Conservation (phyloP, 2,329 filamentous ascomycete genomes). For the Trichoderma sp. region DNA sequence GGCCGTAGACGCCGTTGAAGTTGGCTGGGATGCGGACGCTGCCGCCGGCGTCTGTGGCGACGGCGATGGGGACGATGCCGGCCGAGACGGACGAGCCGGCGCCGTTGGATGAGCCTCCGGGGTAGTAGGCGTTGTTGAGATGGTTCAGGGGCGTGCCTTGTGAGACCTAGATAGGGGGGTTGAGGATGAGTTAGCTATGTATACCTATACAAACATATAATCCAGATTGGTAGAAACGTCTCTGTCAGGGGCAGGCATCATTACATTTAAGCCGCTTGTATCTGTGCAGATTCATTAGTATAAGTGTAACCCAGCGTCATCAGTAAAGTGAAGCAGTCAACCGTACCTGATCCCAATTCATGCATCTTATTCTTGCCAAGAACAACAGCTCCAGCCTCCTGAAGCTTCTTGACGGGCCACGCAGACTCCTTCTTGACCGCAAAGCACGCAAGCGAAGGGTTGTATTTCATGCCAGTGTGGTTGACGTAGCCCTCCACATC, state of each 20-base stretch:
- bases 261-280: slow-evolving; percentile 78
- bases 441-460: slow-evolving; percentile 58
- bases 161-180: slow-evolving; percentile 48
- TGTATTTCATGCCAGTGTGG: slow-evolving; percentile 65
- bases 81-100: slow-evolving; percentile 70
- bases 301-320: too few relatives aligned
- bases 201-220: background rate
- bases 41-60: slow-evolving; percentile 78
- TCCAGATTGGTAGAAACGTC: background rate
- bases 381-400: slow-evolving; percentile 74
- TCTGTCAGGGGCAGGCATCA: background rate
- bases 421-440: slow-evolving; percentile 58
- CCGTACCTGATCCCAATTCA: slow-evolving; percentile 69
- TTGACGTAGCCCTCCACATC: slow-evolving; percentile 71
- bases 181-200: background rate
- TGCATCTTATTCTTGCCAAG: slow-evolving; percentile 81
- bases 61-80: slow-evolving; percentile 73
- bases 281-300: slow-evolving; percentile 48
- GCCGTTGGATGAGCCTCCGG: slow-evolving; percentile 80
- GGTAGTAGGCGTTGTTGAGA: slow-evolving; percentile 75
- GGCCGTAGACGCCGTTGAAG: slow-evolving; percentile 79
- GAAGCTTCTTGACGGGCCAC: slow-evolving; percentile 72
- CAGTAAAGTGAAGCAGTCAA: too few relatives aligned
- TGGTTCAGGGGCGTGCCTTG: slow-evolving; percentile 79
- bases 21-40: slow-evolving; percentile 73